Conservation (phyloP, 2,329 filamentous ascomycete species). For the Claviceps capensis region DNA sequence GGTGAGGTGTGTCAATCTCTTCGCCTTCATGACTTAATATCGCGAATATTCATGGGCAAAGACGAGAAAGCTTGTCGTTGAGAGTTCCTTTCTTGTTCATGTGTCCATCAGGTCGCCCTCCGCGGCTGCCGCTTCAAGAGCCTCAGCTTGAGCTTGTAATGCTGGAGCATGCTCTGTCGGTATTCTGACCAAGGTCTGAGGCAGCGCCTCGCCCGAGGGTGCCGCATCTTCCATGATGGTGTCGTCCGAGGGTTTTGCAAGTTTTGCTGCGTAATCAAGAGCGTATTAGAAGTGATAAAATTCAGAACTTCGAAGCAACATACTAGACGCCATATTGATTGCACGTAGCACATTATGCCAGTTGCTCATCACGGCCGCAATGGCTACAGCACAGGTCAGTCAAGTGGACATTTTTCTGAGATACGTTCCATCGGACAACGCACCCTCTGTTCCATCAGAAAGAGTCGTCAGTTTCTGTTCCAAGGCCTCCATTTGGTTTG, state of each 20-base stretch:
- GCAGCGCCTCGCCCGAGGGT: slow-evolving; percentile 40
- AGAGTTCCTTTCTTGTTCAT: not conserved
- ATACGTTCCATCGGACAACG: slow-evolving; percentile 9
- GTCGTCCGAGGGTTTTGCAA: slow-evolving; percentile 45
- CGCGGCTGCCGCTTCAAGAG: slow-evolving; percentile 29
- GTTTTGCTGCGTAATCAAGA: slow-evolving; percentile 41
- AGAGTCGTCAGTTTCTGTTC: slow-evolving; percentile 67
- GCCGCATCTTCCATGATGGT: slow-evolving; percentile 14
- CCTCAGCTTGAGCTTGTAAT: slow-evolving; percentile 46
- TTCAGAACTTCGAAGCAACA: slow-evolving; percentile 13
- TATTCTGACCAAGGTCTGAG: slow-evolving; percentile 73
- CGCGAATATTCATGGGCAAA: not conserved
- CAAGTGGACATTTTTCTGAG: not conserved
- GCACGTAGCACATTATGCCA: slow-evolving; percentile 79
- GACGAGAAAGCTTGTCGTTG: not conserved
- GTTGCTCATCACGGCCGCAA: slow-evolving; percentile 72
- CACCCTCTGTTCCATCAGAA: slow-evolving; percentile 71
- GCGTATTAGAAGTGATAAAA: slow-evolving; percentile 5
- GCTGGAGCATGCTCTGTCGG: slow-evolving; percentile 64
- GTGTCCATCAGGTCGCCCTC: slow-evolving; percentile 17
- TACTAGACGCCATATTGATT: slow-evolving; percentile 78
- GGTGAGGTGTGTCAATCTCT: not conserved
- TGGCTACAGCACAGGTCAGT: slow-evolving; percentile 39
- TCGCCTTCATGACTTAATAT: not conserved
- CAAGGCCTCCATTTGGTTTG: slow-evolving; percentile 68